Percentiles rank a stretch among this genome's conserved stretches.
Evolutionary conservation across 1,284 basidiomycete genomes (phyloP).

Genomic region (Lentinula novae-zelandiae): DNA sequence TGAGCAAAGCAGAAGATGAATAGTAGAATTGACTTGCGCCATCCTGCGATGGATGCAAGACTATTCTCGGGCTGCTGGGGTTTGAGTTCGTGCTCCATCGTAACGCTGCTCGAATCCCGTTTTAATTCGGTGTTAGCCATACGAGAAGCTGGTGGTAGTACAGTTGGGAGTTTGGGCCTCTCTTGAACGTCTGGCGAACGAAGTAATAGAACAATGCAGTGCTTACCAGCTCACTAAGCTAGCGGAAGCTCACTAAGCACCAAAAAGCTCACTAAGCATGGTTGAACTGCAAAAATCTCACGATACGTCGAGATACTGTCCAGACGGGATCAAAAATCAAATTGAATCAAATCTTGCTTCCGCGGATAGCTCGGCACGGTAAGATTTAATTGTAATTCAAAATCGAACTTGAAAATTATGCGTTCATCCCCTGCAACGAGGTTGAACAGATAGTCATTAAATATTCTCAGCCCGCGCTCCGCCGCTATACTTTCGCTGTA

Average conservation of each 20-base stretch:
- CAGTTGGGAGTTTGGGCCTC: not conserved
- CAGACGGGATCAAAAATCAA: not conserved
- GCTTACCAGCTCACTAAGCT: not conserved
- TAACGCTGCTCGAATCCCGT: not conserved
- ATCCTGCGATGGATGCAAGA: conserved; percentile 12
- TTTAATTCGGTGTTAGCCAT: not conserved
- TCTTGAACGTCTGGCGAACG: not conserved
- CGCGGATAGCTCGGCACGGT: not conserved
- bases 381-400: not conserved
- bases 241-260: not conserved
- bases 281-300: not conserved
- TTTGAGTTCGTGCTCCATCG: not conserved
- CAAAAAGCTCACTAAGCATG: not conserved
- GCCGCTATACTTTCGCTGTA: not conserved
- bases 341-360: not conserved
- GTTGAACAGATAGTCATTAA: too few species aligned
- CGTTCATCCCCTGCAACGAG: too few species aligned
- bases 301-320: not conserved
- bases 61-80: not conserved
- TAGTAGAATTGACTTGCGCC: conserved; percentile 6
- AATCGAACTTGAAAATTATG: not conserved
- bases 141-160: not conserved
- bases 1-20: conserved; percentile 9
- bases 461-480: not conserved
- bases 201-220: not conserved